A percentile compares a stretch with the other conserved stretches of the same genome.
phyloP scores from a whole-genome alignment of 768 basidiomycete genomes.

The Tulasnella sp. region DNA sequence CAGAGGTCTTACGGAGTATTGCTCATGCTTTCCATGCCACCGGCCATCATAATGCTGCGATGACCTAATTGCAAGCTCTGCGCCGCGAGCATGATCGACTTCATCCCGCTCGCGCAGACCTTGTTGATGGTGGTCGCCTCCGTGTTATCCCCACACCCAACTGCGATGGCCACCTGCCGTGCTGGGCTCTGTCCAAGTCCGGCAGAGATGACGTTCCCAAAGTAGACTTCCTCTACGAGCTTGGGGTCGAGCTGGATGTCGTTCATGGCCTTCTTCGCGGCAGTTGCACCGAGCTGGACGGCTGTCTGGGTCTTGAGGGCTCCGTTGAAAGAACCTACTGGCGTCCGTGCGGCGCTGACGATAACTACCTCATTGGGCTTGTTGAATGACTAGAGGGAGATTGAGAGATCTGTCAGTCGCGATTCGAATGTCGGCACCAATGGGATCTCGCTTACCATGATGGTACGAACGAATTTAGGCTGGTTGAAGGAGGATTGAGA shows the following conservation, averaged over 20 bases:
- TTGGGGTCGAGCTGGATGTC: constrained; percentile 70
- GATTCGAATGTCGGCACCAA: not conserved
- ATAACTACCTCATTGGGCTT: constrained; percentile 77
- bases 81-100: constrained; percentile 86
- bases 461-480: constrained; percentile 15
- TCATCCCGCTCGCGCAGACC: constrained; percentile 97
- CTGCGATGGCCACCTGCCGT: constrained; percentile 84
- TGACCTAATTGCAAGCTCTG: constrained; percentile 85
- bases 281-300: constrained; percentile 78
- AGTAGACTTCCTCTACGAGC: constrained; percentile 87
- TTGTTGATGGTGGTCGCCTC: constrained; percentile 99
- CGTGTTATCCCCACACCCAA: constrained; percentile 74
- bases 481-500: constrained; percentile 10
- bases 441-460: constrained; percentile 19
- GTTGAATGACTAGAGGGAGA: constrained; percentile 22
- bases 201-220: constrained; percentile 96
- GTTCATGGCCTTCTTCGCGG: constrained; percentile 82
- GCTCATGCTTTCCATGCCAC: constrained; percentile 99
- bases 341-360: constrained; percentile 87
- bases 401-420: not conserved
- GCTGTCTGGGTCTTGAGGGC: constrained; percentile 80
- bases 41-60: constrained; percentile 77
- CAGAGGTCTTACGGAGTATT: constrained; percentile 76
- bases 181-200: constrained; percentile 98
- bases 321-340: constrained; percentile 88